A percentile compares a stretch with the other conserved stretches of the same genome.
Conservation (phyloP, 805 yeast species). For the Metschnikowia orientalis region DNA sequence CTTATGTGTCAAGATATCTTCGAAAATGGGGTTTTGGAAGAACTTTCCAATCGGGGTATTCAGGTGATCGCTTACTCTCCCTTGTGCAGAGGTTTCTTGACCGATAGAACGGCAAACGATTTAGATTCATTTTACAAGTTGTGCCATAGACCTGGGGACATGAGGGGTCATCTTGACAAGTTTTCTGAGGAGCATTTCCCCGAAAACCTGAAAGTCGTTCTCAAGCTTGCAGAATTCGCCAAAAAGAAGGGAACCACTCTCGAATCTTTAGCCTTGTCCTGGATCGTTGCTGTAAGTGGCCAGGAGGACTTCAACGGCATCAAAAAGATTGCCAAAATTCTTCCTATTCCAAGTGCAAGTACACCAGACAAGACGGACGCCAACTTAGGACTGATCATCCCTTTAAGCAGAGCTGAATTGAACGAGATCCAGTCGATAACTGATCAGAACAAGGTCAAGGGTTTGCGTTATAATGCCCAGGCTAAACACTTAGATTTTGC, state of each 20-base stretch:
- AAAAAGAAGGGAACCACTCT: slow-evolving; percentile 48
- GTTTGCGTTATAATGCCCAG: slow-evolving; percentile 49
- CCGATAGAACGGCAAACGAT: slow-evolving; percentile 51
- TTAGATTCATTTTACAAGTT: slow-evolving; percentile 23
- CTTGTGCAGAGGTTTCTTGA: slow-evolving; percentile 70
- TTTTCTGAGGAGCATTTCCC: slow-evolving; percentile 54
- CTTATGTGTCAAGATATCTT: slow-evolving; percentile 59
- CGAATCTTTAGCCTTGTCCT: slow-evolving; percentile 45
- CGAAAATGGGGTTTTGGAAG: slow-evolving; percentile 57
- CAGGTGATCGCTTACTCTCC: slow-evolving; percentile 83
- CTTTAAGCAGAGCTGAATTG: slow-evolving; percentile 55
- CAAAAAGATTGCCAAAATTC: slow-evolving; percentile 45
- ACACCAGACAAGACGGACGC: slow-evolving; percentile 54
- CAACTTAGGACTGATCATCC: slow-evolving; percentile 45
- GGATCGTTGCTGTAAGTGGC: slow-evolving; percentile 63
- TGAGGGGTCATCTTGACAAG: slow-evolving; percentile 49
- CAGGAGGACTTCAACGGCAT: slow-evolving; percentile 43
- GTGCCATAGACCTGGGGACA: slow-evolving; percentile 53
- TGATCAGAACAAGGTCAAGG: slow-evolving; percentile 43
- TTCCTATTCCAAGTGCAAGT: slow-evolving; percentile 82
- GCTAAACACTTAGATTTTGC: slow-evolving; percentile 12
- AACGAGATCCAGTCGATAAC: slow-evolving; percentile 47
- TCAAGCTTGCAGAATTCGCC: slow-evolving; percentile 48
- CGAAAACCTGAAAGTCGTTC: slow-evolving; percentile 49
- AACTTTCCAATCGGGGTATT: slow-evolving; percentile 52